phyloP scores from a whole-genome alignment of 2,329 filamentous ascomycete species.

The Hymenoscyphus infarciens region DNA sequence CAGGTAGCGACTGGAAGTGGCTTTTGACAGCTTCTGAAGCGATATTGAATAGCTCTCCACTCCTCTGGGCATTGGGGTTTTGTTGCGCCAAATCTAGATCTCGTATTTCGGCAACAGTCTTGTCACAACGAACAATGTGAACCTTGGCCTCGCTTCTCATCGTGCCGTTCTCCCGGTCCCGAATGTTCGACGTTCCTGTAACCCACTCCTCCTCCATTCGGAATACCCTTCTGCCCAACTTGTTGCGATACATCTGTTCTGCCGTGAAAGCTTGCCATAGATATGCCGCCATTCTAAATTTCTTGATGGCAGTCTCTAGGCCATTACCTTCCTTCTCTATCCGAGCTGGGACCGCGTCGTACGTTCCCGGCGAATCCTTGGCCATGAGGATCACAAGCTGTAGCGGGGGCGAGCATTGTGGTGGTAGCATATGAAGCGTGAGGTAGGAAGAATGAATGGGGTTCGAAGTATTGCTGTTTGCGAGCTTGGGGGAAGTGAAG shows the following conservation, averaged over 20 bases:
- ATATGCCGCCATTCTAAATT: slow-evolving; percentile 93
- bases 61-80: slow-evolving; percentile 63
- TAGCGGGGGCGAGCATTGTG: slow-evolving; percentile 74
- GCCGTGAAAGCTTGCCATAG: slow-evolving; percentile 96
- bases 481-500: slow-evolving; percentile 78
- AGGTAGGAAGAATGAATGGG: slow-evolving; percentile 75
- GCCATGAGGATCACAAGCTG: slow-evolving; percentile 85
- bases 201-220: slow-evolving; percentile 96
- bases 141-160: slow-evolving; percentile 91
- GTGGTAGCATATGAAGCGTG: slow-evolving; percentile 80
- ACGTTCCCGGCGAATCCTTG: slow-evolving; percentile 82
- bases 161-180: slow-evolving; percentile 65
- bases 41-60: slow-evolving; percentile 71
- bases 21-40: slow-evolving; percentile 73
- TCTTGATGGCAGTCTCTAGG: slow-evolving; percentile 75
- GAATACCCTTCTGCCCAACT: slow-evolving; percentile 80
- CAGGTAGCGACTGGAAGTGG: slow-evolving; percentile 69
- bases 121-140: slow-evolving; percentile 77
- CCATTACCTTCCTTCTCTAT: slow-evolving; percentile 77
- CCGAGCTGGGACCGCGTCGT: slow-evolving; percentile 75
- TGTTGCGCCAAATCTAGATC: slow-evolving; percentile 78
- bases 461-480: slow-evolving; percentile 62
- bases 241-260: slow-evolving; percentile 91
- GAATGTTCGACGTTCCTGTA: slow-evolving; percentile 71
- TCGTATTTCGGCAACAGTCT: slow-evolving; percentile 80